Evolutionary conservation across 805 yeast genomes (phyloP).

Genomic region (Pichia nanzhaoensis): DNA sequence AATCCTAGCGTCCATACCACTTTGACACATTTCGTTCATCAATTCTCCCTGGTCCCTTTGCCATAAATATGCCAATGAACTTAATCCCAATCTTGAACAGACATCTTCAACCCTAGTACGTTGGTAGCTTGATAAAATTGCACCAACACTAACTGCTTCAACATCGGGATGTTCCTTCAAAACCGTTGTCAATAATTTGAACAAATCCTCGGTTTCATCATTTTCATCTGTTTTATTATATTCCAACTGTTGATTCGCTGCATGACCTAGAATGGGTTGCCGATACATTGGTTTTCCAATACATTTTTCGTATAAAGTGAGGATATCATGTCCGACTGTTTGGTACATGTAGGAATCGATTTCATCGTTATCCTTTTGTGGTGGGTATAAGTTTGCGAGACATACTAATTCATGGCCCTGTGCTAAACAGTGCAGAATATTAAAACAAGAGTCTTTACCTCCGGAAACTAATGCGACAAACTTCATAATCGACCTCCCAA

Average conservation of each 20-base stretch:
- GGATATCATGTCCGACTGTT: conserved; percentile 86
- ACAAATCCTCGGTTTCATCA: conserved; percentile 89
- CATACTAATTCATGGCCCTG: conserved; percentile 85
- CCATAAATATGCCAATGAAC: conserved; percentile 79
- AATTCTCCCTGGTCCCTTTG: conserved; percentile 75
- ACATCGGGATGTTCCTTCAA: conserved; percentile 56
- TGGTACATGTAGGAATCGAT: conserved; percentile 96
- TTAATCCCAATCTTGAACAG: conserved; percentile 64
- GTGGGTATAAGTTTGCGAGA: conserved; percentile 76
- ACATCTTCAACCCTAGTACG: conserved; percentile 90
- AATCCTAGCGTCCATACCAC: conserved; percentile 68
- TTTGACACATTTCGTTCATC: conserved; percentile 72
- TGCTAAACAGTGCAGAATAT: conserved; percentile 75
- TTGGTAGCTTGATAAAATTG: conserved; percentile 92
- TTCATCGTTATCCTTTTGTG: conserved; percentile 44
- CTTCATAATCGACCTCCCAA: too few relatives aligned
- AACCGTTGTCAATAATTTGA: conserved; percentile 43
- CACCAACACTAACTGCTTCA: conserved; percentile 90
- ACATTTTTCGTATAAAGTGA: conserved; percentile 60
- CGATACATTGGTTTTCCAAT: conserved; percentile 77
- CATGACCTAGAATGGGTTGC: conserved; percentile 52
- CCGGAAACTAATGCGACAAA: conserved; percentile 91
- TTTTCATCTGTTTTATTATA: conserved; percentile 50
- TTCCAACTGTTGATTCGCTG: conserved; percentile 61
- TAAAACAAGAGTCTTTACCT: conserved; percentile 93